Conservation (phyloP, 2,329 filamentous ascomycete species). For the Ceratocystis lukuohia region DNA sequence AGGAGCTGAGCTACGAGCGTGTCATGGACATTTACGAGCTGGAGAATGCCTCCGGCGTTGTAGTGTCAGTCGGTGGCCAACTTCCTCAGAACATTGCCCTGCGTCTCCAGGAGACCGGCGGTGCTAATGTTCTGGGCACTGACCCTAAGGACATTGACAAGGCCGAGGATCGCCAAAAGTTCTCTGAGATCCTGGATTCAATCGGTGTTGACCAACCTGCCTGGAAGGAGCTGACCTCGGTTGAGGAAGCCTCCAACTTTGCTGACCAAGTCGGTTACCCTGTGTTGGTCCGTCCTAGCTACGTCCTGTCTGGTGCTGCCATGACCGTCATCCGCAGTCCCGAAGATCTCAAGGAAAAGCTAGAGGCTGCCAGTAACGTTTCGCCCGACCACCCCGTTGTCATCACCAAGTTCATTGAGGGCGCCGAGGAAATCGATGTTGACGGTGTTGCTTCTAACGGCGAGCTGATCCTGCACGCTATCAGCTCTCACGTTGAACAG, state of each 20-base stretch:
- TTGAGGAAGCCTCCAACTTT: conserved; percentile 75
- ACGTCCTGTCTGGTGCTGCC: conserved; percentile 91
- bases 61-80: conserved; percentile 92
- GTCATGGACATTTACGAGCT: conserved; percentile 99
- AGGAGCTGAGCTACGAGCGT: conserved; percentile 90
- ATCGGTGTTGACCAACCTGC: conserved; percentile 94
- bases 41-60: conserved; percentile 70
- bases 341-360: conserved; percentile 85
- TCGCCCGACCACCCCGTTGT: conserved; percentile 96
- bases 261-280: conserved; percentile 79
- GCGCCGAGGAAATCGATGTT: conserved; percentile 89
- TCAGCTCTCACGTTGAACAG: conserved; percentile 92
- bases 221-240: conserved; percentile 93
- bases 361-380: conserved; percentile 76
- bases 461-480: conserved; percentile 76
- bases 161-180: conserved; percentile 95
- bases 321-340: conserved; percentile 93
- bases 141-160: conserved; percentile 92
- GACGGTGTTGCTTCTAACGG: conserved; percentile 82
- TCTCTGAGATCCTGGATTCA: conserved; percentile 91
- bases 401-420: conserved; percentile 96
- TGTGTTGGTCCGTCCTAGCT: conserved; percentile 85
- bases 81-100: conserved; percentile 96
- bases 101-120: conserved; percentile 78
- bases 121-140: conserved; percentile 82